Evolutionary conservation across 257 asterid species (phyloP).

Genomic region (Solanum neorickii): DNA sequence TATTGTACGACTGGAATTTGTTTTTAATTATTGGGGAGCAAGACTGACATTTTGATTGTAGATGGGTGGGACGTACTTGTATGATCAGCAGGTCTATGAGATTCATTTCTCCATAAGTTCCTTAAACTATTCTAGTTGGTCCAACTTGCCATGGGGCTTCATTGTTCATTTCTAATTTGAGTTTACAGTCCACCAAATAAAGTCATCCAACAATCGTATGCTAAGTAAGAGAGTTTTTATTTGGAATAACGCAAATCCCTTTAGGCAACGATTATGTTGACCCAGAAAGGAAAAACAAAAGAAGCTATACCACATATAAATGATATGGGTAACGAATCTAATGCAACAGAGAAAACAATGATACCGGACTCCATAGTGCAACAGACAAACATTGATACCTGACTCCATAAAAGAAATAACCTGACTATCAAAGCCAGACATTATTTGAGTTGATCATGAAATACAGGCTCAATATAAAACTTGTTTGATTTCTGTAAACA

Average conservation of each 20-base stretch:
- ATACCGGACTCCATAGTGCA: background rate
- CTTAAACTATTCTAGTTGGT: background rate
- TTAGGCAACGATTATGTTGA: background rate
- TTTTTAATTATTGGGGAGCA: background rate
- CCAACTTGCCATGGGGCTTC: background rate
- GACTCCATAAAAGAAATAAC: background rate
- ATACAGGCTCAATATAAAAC: background rate
- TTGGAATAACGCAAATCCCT: background rate
- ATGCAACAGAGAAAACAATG: background rate
- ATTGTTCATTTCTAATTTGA: background rate
- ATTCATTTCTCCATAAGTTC: background rate
- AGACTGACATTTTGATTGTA: background rate
- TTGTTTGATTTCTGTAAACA: background rate
- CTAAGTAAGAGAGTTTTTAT: background rate
- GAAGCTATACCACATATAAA: background rate
- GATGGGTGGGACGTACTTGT: background rate
- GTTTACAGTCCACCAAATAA: background rate
- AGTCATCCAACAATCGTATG: background rate
- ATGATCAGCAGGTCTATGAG: background rate
- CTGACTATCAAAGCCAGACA: background rate
- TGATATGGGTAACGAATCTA: background rate
- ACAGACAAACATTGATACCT: background rate
- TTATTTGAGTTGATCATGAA: background rate
- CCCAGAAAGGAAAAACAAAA: background rate
- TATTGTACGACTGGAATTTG: background rate